phyloP scores from a whole-genome alignment of 140 eudicot genomes.

The Oenanthe javanica region DNA sequence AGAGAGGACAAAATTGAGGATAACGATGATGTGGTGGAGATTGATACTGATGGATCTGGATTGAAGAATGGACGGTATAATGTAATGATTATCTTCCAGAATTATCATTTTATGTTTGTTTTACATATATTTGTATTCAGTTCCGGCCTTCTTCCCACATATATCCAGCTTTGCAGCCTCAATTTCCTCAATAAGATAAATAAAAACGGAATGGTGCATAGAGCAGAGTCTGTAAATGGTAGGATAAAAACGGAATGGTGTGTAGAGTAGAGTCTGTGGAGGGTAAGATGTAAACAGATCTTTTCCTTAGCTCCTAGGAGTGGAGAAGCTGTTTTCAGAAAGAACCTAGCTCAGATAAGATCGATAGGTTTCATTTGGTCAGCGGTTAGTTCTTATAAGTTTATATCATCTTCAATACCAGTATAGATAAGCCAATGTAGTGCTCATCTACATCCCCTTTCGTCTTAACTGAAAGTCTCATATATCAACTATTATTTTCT shows the following conservation, averaged over 20 bases:
- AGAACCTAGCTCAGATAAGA: not conserved
- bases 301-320: not conserved
- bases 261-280: not conserved
- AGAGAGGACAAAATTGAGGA: conserved; percentile 17
- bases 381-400: not conserved
- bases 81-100: conserved; percentile 47
- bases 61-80: conserved; percentile 76
- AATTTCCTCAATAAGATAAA: not conserved
- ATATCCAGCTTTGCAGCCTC: not conserved
- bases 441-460: not conserved
- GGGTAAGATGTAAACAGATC: not conserved
- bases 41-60: conserved; percentile 24
- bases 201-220: not conserved
- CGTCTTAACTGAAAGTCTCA: not conserved
- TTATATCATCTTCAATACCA: not conserved
- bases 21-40: conserved; percentile 20
- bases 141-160: not conserved
- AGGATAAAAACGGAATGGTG: not conserved
- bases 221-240: not conserved
- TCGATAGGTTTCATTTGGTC: not conserved
- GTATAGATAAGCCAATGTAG: not conserved
- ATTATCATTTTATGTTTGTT: not conserved
- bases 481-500: not conserved
- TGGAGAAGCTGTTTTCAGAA: not conserved
- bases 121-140: not conserved